Evolutionary conservation across 306 rosid genomes (phyloP), one percentile per base, ranked within the genome.

Genomic region (Quercus parvula): DNA sequence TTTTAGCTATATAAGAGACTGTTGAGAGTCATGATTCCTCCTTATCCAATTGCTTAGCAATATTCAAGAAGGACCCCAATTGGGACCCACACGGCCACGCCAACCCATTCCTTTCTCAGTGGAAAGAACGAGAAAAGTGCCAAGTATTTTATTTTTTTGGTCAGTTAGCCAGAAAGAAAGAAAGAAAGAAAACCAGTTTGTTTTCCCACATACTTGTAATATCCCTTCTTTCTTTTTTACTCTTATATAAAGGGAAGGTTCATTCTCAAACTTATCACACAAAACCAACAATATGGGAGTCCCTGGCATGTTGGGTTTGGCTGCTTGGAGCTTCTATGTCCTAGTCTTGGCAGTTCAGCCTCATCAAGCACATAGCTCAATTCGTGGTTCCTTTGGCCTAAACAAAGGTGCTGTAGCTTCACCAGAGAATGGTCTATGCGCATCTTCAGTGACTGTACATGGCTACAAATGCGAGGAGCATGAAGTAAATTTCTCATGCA

Each of bases 381-480:
- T 35, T 56, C 81, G 78, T 51, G 81, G 77, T 63, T 79, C 58
- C 51, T 82, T 79, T 61, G 77, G 66, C 56, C 56, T 35, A 69
- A 76, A 56, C 38, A 56, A 52, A 33, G 54, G 17, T 22, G 68
- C 63, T 27, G 72, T 1, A 18, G 55, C 44, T 54, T 67, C 94
- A 8, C 19, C 75, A 1, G 13, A 22, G 3, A n/a, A 56, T 51
- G 98, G 99, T 10, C 84, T 95, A 56, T 95, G 99, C 73, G 82
- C 88, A 8, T 78, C 98, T 58, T 77, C 88, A 18, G 91, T 92
- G 33, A 57, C 69, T 35, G 22, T 77, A 51, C 76, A 92, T 52
- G 98, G 99, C 84, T 95, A 95, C 90, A 74, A 86, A 69, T 95
- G 99, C 83, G 91, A 92, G 27, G 99, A 95, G 85, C 73, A 81